Base-by-base conservation (phyloP, 164 flowering plant genomes). In the Houttuynia cordata region DNA sequence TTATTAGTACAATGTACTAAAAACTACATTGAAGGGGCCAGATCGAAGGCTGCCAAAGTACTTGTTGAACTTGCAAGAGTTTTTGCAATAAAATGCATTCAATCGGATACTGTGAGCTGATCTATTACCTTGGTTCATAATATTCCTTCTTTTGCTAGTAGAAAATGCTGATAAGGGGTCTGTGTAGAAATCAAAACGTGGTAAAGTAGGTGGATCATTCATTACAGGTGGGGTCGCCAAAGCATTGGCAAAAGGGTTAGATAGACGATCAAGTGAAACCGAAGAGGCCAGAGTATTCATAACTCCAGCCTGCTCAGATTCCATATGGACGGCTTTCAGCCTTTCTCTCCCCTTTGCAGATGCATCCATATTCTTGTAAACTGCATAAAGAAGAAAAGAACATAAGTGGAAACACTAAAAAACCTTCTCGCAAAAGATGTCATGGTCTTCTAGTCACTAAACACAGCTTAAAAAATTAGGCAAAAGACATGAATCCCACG, bases 161-260 rank as follows among this genome's bases (percentile, higher is more conserved):
- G 96, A 77, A 65, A 77, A 86, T 47, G 91, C 86, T 0, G 93
- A 66, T 82, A 86, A 73, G 1, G 96, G 97, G 58, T 88, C 86
- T 0, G 93, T 88, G 64, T 91, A 88, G 63, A 60, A 91, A 70
- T 83, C 96, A 67, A 88, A 91, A 72, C 96, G 76, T 8, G 76
- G 76, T 58, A 70, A 23, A 12, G 70, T 64, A 57, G 50, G 17
- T 42, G 75, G 53, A 7, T 25, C 23, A 18, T 24, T 41, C 10
- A 21, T 22, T 17, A 34, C 64, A 23, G 62, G 47, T 7, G 56
- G 57, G 58, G 63, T 51, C n/a, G 68, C 58, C 30, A 74, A 60
- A 10, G 74, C 30, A 37, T 83, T 84, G 47, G 69, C 39, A 49
- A 87, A 66, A n/a, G 95, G 95, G 73, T 85, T 87, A 24, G 78